Percentiles rank a stretch among this genome's conserved stretches.
phyloP scores from a whole-genome alignment of 179 eudicot genomes.

The Patellifolia procumbens region DNA sequence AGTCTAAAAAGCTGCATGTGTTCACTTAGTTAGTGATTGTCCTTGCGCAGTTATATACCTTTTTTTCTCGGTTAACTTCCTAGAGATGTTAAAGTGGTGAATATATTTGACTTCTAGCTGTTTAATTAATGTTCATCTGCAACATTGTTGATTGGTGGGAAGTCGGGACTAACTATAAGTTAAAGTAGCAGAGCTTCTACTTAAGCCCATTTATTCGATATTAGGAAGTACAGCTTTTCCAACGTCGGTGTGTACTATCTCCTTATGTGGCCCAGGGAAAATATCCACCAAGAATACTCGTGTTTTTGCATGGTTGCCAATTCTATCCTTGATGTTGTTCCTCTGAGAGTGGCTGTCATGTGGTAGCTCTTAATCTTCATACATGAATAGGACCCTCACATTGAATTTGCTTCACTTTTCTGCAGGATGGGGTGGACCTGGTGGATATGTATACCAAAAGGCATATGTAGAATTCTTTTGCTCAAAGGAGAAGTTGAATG shows the following conservation, averaged over 20 bases:
- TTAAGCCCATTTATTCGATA: background rate
- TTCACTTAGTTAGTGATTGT: background rate
- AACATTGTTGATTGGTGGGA: background rate
- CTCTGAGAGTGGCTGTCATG: background rate
- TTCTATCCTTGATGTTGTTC: background rate
- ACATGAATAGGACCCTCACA: background rate
- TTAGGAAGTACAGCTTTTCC: background rate
- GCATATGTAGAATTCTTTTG: constrained; percentile 92
- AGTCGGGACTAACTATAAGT: background rate
- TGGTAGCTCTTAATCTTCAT: too few species aligned
- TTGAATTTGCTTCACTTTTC: background rate
- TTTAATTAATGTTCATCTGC: background rate
- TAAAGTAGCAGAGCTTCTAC: background rate
- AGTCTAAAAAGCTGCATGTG: constrained; percentile 15
- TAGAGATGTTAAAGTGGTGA: background rate
- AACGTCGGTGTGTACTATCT: background rate
- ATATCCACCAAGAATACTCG: background rate
- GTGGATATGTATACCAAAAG: constrained; percentile 94
- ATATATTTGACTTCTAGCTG: background rate
- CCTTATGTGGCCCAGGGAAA: background rate
- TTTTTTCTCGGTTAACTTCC: background rate
- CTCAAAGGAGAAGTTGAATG: constrained; percentile 69
- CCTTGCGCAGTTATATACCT: background rate
- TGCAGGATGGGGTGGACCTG: constrained; percentile 96
- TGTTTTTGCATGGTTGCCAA: background rate